phyloP scores from a whole-genome alignment of 345 rosid species.

The Gossypium australe region DNA sequence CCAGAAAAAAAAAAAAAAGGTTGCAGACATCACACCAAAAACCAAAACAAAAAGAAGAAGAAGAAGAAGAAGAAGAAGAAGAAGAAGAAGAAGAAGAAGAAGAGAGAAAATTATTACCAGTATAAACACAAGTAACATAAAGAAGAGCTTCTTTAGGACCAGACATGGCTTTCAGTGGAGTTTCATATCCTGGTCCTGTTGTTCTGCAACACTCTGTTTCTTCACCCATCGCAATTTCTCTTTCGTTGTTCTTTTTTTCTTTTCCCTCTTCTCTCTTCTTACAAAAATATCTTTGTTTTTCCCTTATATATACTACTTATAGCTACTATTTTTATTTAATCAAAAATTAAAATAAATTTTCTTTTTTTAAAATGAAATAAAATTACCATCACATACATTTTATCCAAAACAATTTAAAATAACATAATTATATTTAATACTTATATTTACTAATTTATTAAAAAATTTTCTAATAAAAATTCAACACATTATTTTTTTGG shows the following conservation, averaged over 20 bases:
- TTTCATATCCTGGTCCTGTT: slow-evolving; percentile 68
- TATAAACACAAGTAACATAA: slow-evolving; percentile 80
- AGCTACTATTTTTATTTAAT: too few species aligned
- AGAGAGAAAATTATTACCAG: slow-evolving; percentile 32
- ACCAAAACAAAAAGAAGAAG: neutral
- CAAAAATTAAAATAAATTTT: too few species aligned
- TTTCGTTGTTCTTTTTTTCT: neutral
- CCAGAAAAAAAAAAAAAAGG: neutral
- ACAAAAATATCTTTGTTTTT: neutral
- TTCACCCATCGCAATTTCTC: neutral
- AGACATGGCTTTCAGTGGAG: slow-evolving; percentile 86
- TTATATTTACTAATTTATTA: too few species aligned
- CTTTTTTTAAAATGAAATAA: too few species aligned
- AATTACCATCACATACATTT: too few species aligned
- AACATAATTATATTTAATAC: too few species aligned
- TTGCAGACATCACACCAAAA: neutral
- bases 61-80: too few species aligned
- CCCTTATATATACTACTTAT: too few species aligned
- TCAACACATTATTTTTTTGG: too few species aligned
- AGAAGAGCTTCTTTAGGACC: slow-evolving; percentile 76
- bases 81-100: neutral
- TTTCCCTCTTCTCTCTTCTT: too few species aligned
- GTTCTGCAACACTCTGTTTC: slow-evolving; percentile 39
- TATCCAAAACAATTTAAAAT: too few species aligned
- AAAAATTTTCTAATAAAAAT: too few species aligned